phyloP scores from a whole-genome alignment of 331 rosid genomes.

The Stylosanthes scabra region DNA sequence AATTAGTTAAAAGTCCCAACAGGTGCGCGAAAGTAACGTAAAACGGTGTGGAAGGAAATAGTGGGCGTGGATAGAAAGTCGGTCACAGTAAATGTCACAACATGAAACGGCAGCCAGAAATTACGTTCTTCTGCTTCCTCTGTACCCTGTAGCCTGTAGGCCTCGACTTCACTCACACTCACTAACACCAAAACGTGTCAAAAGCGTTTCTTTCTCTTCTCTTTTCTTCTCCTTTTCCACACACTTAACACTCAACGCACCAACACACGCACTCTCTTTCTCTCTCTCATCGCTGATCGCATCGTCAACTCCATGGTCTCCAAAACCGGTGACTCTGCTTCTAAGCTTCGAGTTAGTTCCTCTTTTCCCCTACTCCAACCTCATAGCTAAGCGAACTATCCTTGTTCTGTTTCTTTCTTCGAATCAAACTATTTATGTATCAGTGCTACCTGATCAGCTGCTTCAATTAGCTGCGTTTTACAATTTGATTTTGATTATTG shows the following conservation, averaged over 20 bases:
- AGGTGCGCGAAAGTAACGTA: too few species aligned
- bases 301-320: slow-evolving; percentile 53
- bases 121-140: not conserved
- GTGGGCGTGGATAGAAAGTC: not conserved
- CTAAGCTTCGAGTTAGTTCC: slow-evolving; percentile 58
- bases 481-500: slow-evolving; percentile 19
- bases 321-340: slow-evolving; percentile 63
- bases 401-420: slow-evolving; percentile 4
- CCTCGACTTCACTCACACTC: not conserved
- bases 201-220: slow-evolving; percentile 2
- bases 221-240: too few species aligned
- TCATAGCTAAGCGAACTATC: not conserved
- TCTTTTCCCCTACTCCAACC: slow-evolving; percentile 9
- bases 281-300: slow-evolving; percentile 22
- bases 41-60: not conserved
- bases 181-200: slow-evolving; percentile 2
- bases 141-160: not conserved
- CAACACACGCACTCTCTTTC: not conserved
- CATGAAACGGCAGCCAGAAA: slow-evolving; percentile 3
- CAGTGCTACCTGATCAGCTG: not conserved
- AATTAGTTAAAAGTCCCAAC: too few species aligned
- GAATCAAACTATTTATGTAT: not conserved
- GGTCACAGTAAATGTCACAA: not conserved
- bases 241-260: not conserved
- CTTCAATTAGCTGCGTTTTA: slow-evolving; percentile 30